phyloP scores from a whole-genome alignment of 1,284 basidiomycete genomes.

The Cutaneotrichosporon sp. region DNA sequence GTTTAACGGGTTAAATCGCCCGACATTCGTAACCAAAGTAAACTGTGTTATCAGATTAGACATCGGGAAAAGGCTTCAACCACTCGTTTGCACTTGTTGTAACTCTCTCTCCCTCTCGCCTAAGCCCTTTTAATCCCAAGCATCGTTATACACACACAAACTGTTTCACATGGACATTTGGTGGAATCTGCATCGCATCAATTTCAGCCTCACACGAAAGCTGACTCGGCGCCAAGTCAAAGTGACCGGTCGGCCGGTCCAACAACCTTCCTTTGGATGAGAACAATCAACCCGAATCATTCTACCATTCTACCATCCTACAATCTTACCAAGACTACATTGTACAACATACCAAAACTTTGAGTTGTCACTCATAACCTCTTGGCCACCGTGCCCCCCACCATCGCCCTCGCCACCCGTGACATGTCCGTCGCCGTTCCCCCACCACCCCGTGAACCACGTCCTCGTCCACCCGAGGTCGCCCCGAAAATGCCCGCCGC shows the following conservation, averaged over 20 bases:
- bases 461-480: constrained; percentile 5
- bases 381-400: neutral
- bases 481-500: constrained; percentile 18
- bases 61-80: constrained; percentile 4
- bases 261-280: neutral
- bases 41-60: constrained; percentile 25
- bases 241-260: neutral
- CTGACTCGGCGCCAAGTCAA: neutral
- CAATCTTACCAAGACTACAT: neutral
- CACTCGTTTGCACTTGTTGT: neutral
- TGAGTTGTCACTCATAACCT: constrained; percentile 1
- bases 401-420: neutral
- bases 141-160: no score
- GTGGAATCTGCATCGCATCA: neutral
- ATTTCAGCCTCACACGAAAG: neutral
- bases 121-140: neutral
- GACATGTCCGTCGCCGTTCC: constrained; percentile 13
- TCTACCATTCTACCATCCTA: no score
- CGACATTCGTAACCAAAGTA: neutral
- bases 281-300: neutral
- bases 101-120: neutral
- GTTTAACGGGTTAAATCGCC: neutral
- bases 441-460: constrained; percentile 10
- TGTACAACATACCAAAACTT: neutral
- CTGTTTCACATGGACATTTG: neutral